Percentiles rank a stretch among this genome's conserved stretches.
Conservation (phyloP, 768 basidiomycete species). For the Tubosaeta sp. region DNA sequence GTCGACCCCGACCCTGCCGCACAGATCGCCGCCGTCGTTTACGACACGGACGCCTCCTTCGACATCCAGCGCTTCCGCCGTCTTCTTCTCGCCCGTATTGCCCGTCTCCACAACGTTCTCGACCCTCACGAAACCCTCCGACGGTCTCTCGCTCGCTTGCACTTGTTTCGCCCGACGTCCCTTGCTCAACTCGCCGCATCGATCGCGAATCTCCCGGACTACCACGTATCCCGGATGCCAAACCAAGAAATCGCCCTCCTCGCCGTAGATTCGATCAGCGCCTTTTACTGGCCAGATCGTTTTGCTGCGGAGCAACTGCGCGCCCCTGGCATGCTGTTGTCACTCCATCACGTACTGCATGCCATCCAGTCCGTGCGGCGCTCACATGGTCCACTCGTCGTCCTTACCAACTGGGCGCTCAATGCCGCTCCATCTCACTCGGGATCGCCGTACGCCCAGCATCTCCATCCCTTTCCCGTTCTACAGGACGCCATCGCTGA, state of each 20-base stretch:
- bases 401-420: constrained; percentile 65
- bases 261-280: constrained; percentile 70
- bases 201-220: constrained; percentile 52
- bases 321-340: constrained; percentile 18
- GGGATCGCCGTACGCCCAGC: constrained; percentile 43
- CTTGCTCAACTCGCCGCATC: constrained; percentile 67
- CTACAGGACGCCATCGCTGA: constrained; percentile 10
- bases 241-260: constrained; percentile 59
- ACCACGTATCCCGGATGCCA: constrained; percentile 46
- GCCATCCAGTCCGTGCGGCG: constrained; percentile 47
- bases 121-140: constrained; percentile 30
- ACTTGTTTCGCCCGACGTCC: constrained; percentile 67
- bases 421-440: constrained; percentile 20
- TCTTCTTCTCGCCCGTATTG: constrained; percentile 48
- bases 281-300: constrained; percentile 77
- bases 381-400: constrained; percentile 46
- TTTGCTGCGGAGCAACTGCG: constrained; percentile 55
- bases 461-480: constrained; percentile 45
- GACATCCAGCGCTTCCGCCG: constrained; percentile 49
- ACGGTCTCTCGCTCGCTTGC: constrained; percentile 49
- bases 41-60: constrained; percentile 70
- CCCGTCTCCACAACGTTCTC: constrained; percentile 16
- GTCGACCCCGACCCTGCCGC: constrained; percentile 44
- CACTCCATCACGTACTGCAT: constrained; percentile 44
- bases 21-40: constrained; percentile 60